Base-by-base conservation (phyloP, 305 asterid species). In the Solanum hybrid region DNA sequence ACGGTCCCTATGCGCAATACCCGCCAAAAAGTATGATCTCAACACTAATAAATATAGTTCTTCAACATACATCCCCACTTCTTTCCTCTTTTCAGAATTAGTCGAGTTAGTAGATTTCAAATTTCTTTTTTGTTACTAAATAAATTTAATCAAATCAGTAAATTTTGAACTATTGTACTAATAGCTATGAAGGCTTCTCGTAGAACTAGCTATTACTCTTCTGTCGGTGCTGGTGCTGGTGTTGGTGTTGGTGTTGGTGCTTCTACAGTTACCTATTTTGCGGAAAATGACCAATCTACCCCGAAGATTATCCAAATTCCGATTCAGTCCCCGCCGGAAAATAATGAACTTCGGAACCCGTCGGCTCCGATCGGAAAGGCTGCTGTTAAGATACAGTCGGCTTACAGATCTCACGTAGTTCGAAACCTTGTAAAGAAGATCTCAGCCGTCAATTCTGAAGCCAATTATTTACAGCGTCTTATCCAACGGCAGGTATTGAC, bases 401-500 rank as follows among this genome's bases (percentile, higher is more conserved):
- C 95, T 86, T 96, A 94, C 91, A 90, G 98, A 91, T 94, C 99
- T 87, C 93, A 94, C 92, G 34, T 86, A 26, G 94, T 96, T 69
- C 96, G 99, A 29, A 36, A 3, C 31, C 96, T 97, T 13, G 95
- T 96, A 69, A 91, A 91, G 92, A 95, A 93, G 93, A 94, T 97
- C 90, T 89, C 96, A 69, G 90, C 97, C 87, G 98, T 95, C 92
- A 92, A 96, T 93, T 94, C 93, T 37, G 96, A 96, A 92, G 98
- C 99, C 42, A 93, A 89, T 89, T 90, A 91, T 92, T 96, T 97
- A 94, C 95, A 95, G 91, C 93, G 93, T 78, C 88, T 93, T 89
- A 94, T 97, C 95, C 99, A 96, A 92, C 93, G 95, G 34, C 99
- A 97, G 99, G 99, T 88, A 91, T 93, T 78, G 76, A 29, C 85